Evolutionary conservation across 2,329 filamentous ascomycete genomes (phyloP), one percentile per base, ranked within the genome.

Genomic region (Botryotinia narcissicola): DNA sequence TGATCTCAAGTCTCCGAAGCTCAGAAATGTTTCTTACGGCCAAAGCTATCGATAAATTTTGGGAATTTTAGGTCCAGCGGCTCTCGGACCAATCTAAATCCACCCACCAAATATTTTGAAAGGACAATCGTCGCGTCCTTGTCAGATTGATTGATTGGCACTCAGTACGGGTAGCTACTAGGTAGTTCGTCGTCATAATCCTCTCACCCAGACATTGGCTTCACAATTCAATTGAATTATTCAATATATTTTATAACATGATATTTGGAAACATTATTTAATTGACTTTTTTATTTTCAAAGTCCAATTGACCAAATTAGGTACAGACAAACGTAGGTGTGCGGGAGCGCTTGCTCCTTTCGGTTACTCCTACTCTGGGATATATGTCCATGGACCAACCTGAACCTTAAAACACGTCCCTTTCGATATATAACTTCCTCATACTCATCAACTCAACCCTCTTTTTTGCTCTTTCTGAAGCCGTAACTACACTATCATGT

Each of bases 401-500:
- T 57, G 48, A 68, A 68, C 66, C 66, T 68, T 42, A 42, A 25
- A 68, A 51, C 54, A 37, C 18, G 54, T 68, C 48, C 64, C 59
- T 48, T 25, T 61, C 54, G 16, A 70, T 37, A 35, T 29, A 59
- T 40, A 61, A 70, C 54, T 22, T 20, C 42, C n/a, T 61, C 22
- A 22, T 46, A 61, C 37, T n/a, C 22, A 40, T 40, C 35, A 29
- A 12, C 37, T 25, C 48, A 32, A 46, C 37, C 35, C 42, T 12
- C 25, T 20, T 25, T 25, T 63, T 18, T 18, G 42, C 46, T 32
- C 25, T 54, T 40, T 25, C 32, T 20, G 22, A 6, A 18, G 25
- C 35, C 16, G 22, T 4, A 37, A 22, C 18, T 40, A 29, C 54
- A 77, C 62, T 77, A 91, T 9, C 3, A 57, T 91, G 89, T 89